phyloP scores from a whole-genome alignment of 2,329 filamentous ascomycete genomes.

The Aspergillus arachidicola region DNA sequence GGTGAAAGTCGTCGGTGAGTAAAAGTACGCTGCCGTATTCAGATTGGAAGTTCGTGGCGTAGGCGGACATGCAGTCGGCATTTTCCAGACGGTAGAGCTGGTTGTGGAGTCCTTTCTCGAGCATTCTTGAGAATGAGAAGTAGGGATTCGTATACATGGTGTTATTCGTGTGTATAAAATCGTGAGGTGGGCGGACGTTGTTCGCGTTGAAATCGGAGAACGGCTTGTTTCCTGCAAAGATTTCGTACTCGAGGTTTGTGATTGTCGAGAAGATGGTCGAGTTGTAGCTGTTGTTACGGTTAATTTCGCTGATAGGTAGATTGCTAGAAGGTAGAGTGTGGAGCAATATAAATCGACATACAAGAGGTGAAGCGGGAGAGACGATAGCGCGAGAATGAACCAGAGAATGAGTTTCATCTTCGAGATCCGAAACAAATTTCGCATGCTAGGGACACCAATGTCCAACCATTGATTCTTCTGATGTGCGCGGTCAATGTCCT shows the following conservation, averaged over 20 bases:
- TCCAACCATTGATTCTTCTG: slow-evolving; percentile 4
- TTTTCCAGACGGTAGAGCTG: neutral
- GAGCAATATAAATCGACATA: neutral
- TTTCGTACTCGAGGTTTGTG: neutral
- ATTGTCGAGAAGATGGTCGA: neutral
- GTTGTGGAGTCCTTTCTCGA: neutral
- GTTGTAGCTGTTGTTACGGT: neutral
- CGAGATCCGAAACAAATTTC: neutral
- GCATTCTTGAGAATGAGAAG: neutral
- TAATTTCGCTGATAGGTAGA: neutral
- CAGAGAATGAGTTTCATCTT: neutral
- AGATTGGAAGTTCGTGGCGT: neutral
- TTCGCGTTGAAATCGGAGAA: neutral
- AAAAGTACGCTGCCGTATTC: slow-evolving; percentile 5
- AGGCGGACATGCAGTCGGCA: slow-evolving; percentile 7
- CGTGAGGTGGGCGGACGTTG: neutral
- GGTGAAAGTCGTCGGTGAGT: slow-evolving; percentile 1
- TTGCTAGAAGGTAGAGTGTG: neutral
- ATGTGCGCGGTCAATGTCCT: slow-evolving; percentile 11
- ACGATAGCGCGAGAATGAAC: neutral
- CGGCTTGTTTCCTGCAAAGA: slow-evolving; percentile 1
- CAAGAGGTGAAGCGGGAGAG: slow-evolving; percentile 12
- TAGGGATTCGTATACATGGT: neutral
- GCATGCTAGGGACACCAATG: slow-evolving; percentile 8
- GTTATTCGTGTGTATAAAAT: neutral